phyloP scores from a whole-genome alignment of 495 filamentous ascomycete genomes.

The Aspergillus coremiiformis region DNA sequence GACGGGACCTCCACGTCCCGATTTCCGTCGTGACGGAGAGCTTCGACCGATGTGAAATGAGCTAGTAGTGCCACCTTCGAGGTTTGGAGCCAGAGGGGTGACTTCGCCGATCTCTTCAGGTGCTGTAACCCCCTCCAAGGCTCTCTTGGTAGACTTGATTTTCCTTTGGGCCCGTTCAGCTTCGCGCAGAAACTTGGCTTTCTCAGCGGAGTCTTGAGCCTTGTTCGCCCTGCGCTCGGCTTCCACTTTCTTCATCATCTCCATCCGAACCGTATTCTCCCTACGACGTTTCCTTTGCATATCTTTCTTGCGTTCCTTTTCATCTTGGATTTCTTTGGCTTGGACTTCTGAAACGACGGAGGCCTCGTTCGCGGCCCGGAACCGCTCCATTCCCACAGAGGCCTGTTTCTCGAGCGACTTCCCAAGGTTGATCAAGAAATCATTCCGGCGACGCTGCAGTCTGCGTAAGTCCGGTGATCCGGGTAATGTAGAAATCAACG shows the following conservation, averaged over 20 bases:
- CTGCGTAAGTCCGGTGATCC: constrained; percentile 13
- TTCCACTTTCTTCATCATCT: constrained; percentile 76
- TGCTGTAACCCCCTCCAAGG: constrained; percentile 74
- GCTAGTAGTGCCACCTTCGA: constrained; percentile 82
- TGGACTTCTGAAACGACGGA: constrained; percentile 79
- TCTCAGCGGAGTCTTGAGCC: constrained; percentile 71
- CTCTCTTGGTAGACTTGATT: constrained; percentile 71
- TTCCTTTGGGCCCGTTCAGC: constrained; percentile 82
- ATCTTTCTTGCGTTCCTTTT: constrained; percentile 99
- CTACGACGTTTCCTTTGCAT: constrained; percentile 97
- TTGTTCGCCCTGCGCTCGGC: constrained; percentile 67
- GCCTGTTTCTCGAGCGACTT: constrained; percentile 49
- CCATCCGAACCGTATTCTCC: constrained; percentile 85
- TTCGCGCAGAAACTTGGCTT: constrained; percentile 67
- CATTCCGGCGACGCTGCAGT: constrained; percentile 48
- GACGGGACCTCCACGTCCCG: constrained; percentile 52
- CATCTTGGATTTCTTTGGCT: constrained; percentile 79
- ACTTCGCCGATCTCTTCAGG: constrained; percentile 72
- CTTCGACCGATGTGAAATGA: constrained; percentile 67
- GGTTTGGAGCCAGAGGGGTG: constrained; percentile 67
- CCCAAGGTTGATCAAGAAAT: constrained; percentile 41
- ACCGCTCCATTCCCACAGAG: constrained; percentile 46
- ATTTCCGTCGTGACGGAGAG: constrained; percentile 58
- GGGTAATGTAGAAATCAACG: constrained; percentile 10
- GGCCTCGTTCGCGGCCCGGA: constrained; percentile 49